These are phyloP conservation scores for Trebouxia sp. DNA, from an alignment of 139 green algal genomes.

Conservation along the genomic window DNA sequence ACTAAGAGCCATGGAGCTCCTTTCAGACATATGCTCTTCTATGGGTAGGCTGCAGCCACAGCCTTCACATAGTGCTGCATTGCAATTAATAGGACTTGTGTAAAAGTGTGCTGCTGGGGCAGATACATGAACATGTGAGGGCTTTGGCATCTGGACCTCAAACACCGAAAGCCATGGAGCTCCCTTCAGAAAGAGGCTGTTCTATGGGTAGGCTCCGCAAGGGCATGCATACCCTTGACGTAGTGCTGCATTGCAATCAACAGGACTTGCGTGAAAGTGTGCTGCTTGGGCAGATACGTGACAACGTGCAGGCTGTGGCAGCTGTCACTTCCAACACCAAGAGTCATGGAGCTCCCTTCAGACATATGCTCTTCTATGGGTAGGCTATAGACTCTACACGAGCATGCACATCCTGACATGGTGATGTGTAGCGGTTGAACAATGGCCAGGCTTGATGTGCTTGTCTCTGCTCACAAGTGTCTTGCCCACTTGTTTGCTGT, in stretches of 20 bases:
- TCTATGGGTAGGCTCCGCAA: conserved; percentile 75
- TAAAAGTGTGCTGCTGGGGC: conserved; percentile 85
- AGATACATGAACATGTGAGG: conserved; percentile 85
- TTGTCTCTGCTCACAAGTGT: too few species aligned
- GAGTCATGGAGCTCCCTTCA: conserved; percentile 90
- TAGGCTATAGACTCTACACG: too few species aligned
- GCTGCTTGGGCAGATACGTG: conserved; percentile 74
- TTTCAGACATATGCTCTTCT: conserved; percentile 97
- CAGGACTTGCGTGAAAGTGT: conserved; percentile 92
- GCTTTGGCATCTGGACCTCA: conserved; percentile 82
- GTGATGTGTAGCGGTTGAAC: too few species aligned
- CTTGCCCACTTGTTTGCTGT: too few species aligned
- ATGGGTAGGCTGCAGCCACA: too few species aligned
- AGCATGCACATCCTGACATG: too few species aligned
- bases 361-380: conserved; percentile 94
- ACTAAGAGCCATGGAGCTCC: conserved; percentile 90
- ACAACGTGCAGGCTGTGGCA: conserved; percentile 86
- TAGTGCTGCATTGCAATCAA: too few species aligned
- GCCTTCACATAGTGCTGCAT: too few species aligned
- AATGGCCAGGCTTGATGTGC: too few species aligned
- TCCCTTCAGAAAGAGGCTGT: conserved; percentile 96
- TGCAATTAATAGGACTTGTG: conserved; percentile 85
- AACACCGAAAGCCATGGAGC: conserved; percentile 93
- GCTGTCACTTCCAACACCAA: conserved; percentile 91
- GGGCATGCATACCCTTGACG: too few species aligned